Conservation (phyloP, 2,329 filamentous ascomycete species). For the Aspergillus vadensis region DNA sequence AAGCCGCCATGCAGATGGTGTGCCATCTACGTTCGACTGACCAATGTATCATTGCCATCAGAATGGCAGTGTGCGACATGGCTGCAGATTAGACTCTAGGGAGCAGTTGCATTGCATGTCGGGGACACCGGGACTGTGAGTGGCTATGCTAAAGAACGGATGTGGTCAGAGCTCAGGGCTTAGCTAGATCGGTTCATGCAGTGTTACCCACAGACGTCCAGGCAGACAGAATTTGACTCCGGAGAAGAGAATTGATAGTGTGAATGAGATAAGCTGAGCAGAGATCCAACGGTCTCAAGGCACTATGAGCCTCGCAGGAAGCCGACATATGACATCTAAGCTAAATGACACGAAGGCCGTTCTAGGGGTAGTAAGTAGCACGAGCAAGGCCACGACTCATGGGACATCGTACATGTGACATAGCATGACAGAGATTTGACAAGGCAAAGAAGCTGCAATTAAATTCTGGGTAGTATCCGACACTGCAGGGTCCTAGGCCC, state of each 20-base stretch:
- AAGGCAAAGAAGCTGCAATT: neutral
- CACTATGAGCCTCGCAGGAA: neutral
- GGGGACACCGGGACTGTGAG: neutral
- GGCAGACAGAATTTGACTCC: neutral
- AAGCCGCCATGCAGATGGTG: neutral
- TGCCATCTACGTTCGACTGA: neutral
- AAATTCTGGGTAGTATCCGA: neutral
- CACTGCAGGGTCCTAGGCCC: neutral
- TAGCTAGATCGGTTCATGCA: neutral
- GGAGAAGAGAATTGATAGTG: neutral
- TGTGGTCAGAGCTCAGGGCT: constrained; percentile 6
- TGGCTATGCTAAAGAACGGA: neutral
- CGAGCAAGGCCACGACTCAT: neutral
- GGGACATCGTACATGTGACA: neutral
- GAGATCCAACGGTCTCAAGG: neutral
- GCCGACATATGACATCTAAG: neutral
- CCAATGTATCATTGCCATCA: neutral
- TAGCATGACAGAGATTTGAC: neutral
- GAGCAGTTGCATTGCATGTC: neutral
- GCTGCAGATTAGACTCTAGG: neutral
- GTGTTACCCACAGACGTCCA: neutral
- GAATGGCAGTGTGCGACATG: constrained; percentile 21
- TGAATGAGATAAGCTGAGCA: neutral
- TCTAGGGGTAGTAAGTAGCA: neutral
- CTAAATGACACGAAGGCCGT: neutral